phyloP scores from a whole-genome alignment of 2,329 filamentous ascomycete genomes.

The Aspergillus sp. region DNA sequence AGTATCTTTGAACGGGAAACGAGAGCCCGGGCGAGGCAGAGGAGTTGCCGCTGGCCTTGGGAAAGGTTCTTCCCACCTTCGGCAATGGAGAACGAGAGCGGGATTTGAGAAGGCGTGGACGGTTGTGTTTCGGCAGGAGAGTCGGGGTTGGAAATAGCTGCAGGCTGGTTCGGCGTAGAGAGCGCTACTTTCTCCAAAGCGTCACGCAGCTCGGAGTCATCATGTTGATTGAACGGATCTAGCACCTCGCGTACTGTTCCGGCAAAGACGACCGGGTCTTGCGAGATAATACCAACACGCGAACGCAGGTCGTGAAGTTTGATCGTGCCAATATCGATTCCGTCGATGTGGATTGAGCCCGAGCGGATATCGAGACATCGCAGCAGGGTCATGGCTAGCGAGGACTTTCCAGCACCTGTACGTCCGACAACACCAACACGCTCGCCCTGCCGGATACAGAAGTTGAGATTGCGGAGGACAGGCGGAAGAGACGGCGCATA shows the following conservation, averaged over 20 bases:
- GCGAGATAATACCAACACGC: conserved; percentile 77
- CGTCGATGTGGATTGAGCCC: conserved; percentile 32
- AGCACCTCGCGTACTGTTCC: conserved; percentile 75
- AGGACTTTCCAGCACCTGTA: conserved; percentile 37
- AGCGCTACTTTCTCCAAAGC: conserved; percentile 62
- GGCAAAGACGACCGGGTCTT: conserved; percentile 79
- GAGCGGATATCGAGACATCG: conserved; percentile 28
- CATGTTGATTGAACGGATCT: conserved; percentile 71
- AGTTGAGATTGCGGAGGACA: conserved; percentile 26
- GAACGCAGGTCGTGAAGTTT: conserved; percentile 61
- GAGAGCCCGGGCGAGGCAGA: conserved; percentile 9
- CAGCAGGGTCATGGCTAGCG: conserved; percentile 31
- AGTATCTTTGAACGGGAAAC: conserved; percentile 6
- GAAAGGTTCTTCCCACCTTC: conserved; percentile 8
- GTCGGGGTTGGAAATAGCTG: not conserved
- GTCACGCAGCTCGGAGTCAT: conserved; percentile 67
- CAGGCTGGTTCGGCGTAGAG: conserved; percentile 47
- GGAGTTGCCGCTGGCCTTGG: conserved; percentile 10
- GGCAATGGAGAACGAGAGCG: not conserved
- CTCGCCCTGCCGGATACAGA: conserved; percentile 26
- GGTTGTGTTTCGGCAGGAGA: not conserved
- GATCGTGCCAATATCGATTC: conserved; percentile 50
- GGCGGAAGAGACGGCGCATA: conserved; percentile 69
- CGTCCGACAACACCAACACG: conserved; percentile 34
- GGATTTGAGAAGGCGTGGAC: not conserved